Base-by-base conservation (phyloP, 257 asterid species). In the Linderniella brevidens region DNA sequence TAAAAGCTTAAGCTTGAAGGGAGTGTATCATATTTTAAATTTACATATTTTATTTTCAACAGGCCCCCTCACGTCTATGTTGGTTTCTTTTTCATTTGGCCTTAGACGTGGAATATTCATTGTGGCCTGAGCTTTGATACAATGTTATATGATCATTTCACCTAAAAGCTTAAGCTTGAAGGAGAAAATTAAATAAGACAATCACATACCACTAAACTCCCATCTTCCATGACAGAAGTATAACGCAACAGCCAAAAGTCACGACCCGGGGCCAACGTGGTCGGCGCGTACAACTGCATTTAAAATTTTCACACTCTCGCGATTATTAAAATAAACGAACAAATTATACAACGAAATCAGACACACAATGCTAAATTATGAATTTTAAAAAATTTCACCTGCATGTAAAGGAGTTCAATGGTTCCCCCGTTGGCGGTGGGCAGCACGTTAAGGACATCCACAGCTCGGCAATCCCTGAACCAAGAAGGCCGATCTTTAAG, bases 401-500 rank as follows among this genome's bases (percentile, higher is more conserved):
- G 96, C 96, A 90, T 75, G 72, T 90, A 85, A 12, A 90, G 67
- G 62, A 90, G 65, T 64, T 90, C 99, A 39, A 85, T 73, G 57
- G 99, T 90, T 72, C 99, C 96, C 57, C 99, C 94, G 29, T 50
- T 81, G 19, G 86, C 92, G 47, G 99, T 85, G 58, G 96, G 77
- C 75, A 90, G 16, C 46, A 70, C 92, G 55, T 85, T 90, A 39
- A 85, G 76, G 58, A 86, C 92, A 49, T 90, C 92, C 70, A 85
- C 88, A 14, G 88, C 64, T 71, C 94, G 85, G 64, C 96, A 85
- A 62, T 85, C 99, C 59, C 94, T 93, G 61, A 69, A 79, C 99
- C 99, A 90, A 25, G 93, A 77, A 8, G 92, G 92, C 37, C 94
- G 78, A 68, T 90, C 96, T 71, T 85, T 90, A 17, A 90, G 93